Conservation (phyloP, 441 rosid genomes). For the Pelargonium cotyledonis region DNA sequence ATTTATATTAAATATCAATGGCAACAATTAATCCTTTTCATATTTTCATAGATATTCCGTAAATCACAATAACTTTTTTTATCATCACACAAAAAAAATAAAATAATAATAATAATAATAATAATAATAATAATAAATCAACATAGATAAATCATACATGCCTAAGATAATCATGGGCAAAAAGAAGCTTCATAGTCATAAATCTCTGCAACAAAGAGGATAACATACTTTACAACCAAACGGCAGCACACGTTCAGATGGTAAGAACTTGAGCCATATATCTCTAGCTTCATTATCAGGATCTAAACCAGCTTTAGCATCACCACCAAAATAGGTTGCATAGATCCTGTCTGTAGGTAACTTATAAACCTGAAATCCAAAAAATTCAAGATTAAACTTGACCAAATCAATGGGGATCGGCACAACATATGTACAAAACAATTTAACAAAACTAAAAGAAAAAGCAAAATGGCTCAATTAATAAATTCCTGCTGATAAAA, state of each 20-base stretch:
- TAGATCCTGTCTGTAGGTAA: slow-evolving; percentile 73
- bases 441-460: neutral
- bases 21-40: no score
- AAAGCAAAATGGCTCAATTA: no score
- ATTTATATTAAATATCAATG: no score
- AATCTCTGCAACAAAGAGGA: slow-evolving; percentile 8
- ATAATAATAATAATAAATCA: no score
- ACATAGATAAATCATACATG: neutral
- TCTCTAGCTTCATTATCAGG: slow-evolving; percentile 87
- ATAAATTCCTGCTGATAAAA: no score
- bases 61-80: neutral
- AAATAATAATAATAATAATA: no score
- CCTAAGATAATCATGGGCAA: neutral
- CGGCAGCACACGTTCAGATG: slow-evolving; percentile 70
- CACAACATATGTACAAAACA: neutral
- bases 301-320: slow-evolving; percentile 75
- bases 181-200: neutral
- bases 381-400: neutral
- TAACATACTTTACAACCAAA: slow-evolving; percentile 82
- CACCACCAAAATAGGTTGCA: slow-evolving; percentile 98
- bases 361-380: slow-evolving; percentile 56
- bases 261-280: slow-evolving; percentile 74
- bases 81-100: neutral
- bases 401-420: neutral
- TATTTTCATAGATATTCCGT: no score